Evolutionary conservation across 1,284 basidiomycete species (phyloP).

Genomic region (Cutaneotrichosporon dermatis): DNA sequence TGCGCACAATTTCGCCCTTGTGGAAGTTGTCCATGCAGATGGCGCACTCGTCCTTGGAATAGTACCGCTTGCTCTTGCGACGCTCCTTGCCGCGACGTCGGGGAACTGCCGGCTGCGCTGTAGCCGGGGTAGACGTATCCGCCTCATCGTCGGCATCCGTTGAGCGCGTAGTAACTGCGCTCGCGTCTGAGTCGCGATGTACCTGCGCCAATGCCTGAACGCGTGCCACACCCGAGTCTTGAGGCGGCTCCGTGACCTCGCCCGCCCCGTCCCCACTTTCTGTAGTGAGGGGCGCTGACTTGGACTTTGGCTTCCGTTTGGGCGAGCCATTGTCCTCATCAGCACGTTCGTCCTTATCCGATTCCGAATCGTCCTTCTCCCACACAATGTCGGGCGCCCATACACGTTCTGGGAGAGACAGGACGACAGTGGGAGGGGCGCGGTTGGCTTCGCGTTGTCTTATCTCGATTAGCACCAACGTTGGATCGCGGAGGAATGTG

Average conservation of each 20-base stretch:
- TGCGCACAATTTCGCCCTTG: slow-evolving; percentile 77
- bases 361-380: slow-evolving; percentile 45
- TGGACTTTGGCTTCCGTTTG: not conserved
- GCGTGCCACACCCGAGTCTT: too few species aligned
- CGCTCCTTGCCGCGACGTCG: slow-evolving; percentile 15
- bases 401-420: slow-evolving; percentile 46
- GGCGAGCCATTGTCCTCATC: not conserved
- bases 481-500: not conserved
- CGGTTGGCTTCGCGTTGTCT: slow-evolving; percentile 48
- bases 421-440: slow-evolving; percentile 44
- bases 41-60: slow-evolving; percentile 64
- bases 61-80: slow-evolving; percentile 34
- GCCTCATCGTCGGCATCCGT: slow-evolving; percentile 8
- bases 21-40: slow-evolving; percentile 82
- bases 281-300: too few species aligned
- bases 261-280: too few species aligned
- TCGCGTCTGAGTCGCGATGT: not conserved
- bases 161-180: not conserved
- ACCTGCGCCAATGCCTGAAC: too few species aligned
- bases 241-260: too few species aligned
- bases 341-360: slow-evolving; percentile 15
- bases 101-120: too few species aligned
- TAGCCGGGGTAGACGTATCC: not conserved
- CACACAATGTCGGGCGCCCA: slow-evolving; percentile 50
- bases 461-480: not conserved